Conservation (phyloP, 164 flowering plant species). For the Vitis rotundifolia region DNA sequence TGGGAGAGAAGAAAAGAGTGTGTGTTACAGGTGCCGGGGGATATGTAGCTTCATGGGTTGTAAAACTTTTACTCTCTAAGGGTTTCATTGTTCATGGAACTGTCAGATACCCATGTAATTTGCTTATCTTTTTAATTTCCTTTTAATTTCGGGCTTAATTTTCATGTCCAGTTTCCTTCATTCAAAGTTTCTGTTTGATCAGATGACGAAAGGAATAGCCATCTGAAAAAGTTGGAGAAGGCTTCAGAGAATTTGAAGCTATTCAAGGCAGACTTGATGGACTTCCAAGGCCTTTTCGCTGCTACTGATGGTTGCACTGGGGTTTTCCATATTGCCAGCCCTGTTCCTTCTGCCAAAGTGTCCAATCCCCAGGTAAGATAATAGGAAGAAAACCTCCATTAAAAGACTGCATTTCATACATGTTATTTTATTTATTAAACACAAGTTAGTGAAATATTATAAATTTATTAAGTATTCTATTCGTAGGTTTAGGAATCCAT, state of each 20-base stretch:
- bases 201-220: constrained; percentile 30
- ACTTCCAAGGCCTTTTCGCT: constrained; percentile 11
- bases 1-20: constrained; percentile 2
- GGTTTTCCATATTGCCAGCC: constrained; percentile 31
- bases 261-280: constrained; percentile 31
- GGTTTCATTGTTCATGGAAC: constrained; percentile 39
- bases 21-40: constrained; percentile 33
- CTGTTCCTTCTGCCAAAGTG: constrained; percentile 8
- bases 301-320: constrained; percentile 25
- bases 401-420: no score
- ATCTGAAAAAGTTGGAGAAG: constrained; percentile 21
- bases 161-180: no score
- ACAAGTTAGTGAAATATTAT: no score
- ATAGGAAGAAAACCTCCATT: no score
- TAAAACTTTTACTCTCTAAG: constrained; percentile 29
- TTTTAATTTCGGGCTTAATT: background rate
- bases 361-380: constrained; percentile 18
- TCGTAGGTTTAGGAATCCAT: no score
- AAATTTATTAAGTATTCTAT: no score
- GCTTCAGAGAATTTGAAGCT: constrained; percentile 22
- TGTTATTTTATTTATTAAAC: no score
- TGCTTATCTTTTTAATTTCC: background rate
- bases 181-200: no score
- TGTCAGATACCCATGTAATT: constrained; percentile 22
- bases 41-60: constrained; percentile 28